These are phyloP conservation scores for Pouteria campechiana DNA, from an alignment of 179 eudicot species.

Conservation along the genomic window DNA sequence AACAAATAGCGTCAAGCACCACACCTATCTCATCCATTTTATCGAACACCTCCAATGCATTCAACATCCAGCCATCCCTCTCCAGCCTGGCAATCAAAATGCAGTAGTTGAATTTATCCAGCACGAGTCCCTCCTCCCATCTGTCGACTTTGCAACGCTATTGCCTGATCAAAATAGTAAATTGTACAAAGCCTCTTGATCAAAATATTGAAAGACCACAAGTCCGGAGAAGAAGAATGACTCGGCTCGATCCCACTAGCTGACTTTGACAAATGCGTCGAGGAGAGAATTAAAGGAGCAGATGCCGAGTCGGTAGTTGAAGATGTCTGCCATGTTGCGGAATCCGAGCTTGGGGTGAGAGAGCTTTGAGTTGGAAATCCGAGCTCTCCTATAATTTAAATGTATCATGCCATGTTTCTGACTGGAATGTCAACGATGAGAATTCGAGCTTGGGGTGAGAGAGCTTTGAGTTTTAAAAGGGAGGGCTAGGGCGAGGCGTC, in stretches of 20 bases:
- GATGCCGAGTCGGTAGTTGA: slow-evolving; percentile 63
- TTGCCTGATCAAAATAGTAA: slow-evolving; percentile 31
- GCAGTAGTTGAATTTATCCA: slow-evolving; percentile 59
- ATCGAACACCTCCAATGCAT: slow-evolving; percentile 57
- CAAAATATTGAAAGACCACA: slow-evolving; percentile 57
- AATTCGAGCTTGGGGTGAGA: too few relatives aligned
- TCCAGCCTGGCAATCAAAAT: slow-evolving; percentile 49
- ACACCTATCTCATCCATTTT: slow-evolving; percentile 65
- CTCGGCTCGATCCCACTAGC: slow-evolving; percentile 46
- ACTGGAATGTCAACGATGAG: too few relatives aligned
- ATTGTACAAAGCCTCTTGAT: slow-evolving; percentile 56
- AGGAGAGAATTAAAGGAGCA: slow-evolving; percentile 60
- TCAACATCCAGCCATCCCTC: slow-evolving; percentile 27
- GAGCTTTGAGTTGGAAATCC: too few relatives aligned
- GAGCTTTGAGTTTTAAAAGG: too few relatives aligned
- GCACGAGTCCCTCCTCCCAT: slow-evolving; percentile 35
- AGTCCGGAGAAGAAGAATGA: slow-evolving; percentile 44
- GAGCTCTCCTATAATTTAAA: too few relatives aligned
- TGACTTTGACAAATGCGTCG: slow-evolving; percentile 41
- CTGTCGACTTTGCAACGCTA: slow-evolving; percentile 37
- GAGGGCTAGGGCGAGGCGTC: too few relatives aligned
- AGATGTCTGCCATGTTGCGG: slow-evolving; percentile 55
- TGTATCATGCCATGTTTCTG: too few relatives aligned
- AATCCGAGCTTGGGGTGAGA: too few relatives aligned
- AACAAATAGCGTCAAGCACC: slow-evolving; percentile 55